phyloP scores from a whole-genome alignment of 2,329 filamentous ascomycete species.

The Zasmidium angulare region DNA sequence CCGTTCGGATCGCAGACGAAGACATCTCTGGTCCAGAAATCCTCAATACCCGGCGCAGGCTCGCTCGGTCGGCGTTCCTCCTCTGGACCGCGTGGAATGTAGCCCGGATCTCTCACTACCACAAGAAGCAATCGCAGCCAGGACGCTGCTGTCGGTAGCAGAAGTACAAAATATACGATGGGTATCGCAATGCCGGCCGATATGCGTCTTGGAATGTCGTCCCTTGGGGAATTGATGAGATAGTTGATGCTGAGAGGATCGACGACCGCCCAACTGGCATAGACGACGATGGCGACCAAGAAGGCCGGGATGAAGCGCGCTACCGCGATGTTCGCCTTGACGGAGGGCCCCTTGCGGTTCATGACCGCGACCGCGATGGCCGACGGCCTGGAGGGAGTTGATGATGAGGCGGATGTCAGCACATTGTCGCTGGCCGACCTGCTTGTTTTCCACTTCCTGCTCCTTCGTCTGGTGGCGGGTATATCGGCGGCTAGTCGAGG shows the following conservation, averaged over 20 bases:
- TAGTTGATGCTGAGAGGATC: conserved; percentile 62
- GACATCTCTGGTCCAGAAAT: conserved; percentile 77
- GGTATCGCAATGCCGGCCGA: conserved; percentile 68
- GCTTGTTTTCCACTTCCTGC: neutral
- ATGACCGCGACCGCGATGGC: conserved; percentile 6
- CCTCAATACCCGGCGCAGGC: conserved; percentile 66
- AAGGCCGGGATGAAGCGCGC: conserved; percentile 31
- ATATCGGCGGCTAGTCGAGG: neutral
- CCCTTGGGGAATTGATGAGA: conserved; percentile 55
- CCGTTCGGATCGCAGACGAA: conserved; percentile 84
- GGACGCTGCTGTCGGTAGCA: conserved; percentile 63
- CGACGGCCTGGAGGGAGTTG: neutral
- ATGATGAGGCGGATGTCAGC: neutral
- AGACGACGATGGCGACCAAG: conserved; percentile 30
- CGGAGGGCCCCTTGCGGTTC: conserved; percentile 21
- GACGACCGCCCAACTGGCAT: conserved; percentile 32
- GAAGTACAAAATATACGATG: conserved; percentile 69
- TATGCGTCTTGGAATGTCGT: conserved; percentile 39
- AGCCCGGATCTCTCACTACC: conserved; percentile 70
- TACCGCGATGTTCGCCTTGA: conserved; percentile 24
- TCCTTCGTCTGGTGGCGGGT: neutral
- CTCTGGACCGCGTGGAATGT: conserved; percentile 63
- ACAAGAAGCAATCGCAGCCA: conserved; percentile 72
- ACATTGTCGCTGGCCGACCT: neutral
- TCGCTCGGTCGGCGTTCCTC: conserved; percentile 17